A percentile compares a stretch with the other conserved stretches of the same genome.
phyloP scores from a whole-genome alignment of 345 rosid genomes.

The Eucalyptus virginea region DNA sequence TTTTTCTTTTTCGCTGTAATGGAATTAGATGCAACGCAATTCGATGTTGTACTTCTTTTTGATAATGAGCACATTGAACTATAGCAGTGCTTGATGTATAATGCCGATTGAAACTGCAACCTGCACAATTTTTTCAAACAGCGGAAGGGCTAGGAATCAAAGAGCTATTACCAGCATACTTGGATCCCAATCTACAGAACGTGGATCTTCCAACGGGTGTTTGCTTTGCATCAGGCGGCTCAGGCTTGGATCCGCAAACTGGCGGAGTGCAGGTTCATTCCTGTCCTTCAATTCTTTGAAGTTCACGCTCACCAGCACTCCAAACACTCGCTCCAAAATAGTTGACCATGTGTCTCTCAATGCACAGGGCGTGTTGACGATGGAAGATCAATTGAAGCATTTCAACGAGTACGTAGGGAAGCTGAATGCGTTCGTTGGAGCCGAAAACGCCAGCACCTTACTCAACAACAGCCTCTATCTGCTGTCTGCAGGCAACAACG shows the following conservation, averaged over 20 bases:
- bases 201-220: constrained; percentile 15
- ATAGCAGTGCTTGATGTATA: neutral
- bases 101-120: neutral
- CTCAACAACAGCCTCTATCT: constrained; percentile 8
- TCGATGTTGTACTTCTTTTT: neutral
- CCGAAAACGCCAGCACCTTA: constrained; percentile 7
- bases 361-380: constrained; percentile 18
- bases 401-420: constrained; percentile 27
- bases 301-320: neutral
- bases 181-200: constrained; percentile 3
- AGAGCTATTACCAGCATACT: constrained; percentile 9
- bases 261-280: neutral
- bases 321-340: neutral
- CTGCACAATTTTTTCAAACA: neutral
- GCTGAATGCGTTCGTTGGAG: constrained; percentile 23
- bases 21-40: neutral
- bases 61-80: neutral
- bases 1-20: neutral
- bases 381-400: constrained; percentile 20
- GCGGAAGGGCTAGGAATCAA: constrained; percentile 16
- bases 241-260: constrained; percentile 16
- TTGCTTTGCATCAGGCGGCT: constrained; percentile 25
- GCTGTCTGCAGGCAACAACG: constrained; percentile 42
- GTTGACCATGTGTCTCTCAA: neutral
- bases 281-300: neutral